Percentiles rank a stretch among this genome's conserved stretches.
Evolutionary conservation across 2,329 filamentous ascomycete genomes (phyloP).

Genomic region (Lachnellula willkommii): DNA sequence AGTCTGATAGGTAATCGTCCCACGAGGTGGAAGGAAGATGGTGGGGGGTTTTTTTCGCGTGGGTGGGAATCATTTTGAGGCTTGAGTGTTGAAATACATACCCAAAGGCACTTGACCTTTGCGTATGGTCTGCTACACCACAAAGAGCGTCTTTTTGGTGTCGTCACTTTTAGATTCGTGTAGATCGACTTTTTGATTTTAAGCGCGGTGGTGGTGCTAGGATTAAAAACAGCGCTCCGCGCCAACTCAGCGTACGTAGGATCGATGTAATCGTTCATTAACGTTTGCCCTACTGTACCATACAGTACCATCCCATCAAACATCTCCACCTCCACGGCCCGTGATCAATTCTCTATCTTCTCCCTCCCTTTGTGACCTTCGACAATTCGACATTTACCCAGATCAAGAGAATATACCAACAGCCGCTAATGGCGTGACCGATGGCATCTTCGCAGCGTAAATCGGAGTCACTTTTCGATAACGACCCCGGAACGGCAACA

Average conservation of each 20-base stretch:
- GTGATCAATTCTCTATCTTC: not conserved
- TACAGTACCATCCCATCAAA: not conserved
- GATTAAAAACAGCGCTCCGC: too few species aligned
- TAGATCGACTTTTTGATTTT: not conserved
- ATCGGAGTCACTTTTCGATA: constrained; percentile 13
- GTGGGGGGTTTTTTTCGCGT: too few species aligned
- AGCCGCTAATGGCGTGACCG: constrained; percentile 12
- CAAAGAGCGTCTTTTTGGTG: not conserved
- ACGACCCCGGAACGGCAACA: constrained; percentile 9
- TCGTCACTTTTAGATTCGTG: not conserved
- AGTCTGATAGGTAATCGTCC: too few species aligned
- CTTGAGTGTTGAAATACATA: too few species aligned
- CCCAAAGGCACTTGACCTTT: too few species aligned
- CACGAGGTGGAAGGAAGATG: too few species aligned
- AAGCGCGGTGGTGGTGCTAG: too few species aligned
- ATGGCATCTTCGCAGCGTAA: constrained; percentile 15
- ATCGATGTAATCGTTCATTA: too few species aligned
- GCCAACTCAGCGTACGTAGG: too few species aligned
- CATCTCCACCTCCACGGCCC: not conserved
- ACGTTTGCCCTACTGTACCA: not conserved
- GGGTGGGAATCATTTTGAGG: too few species aligned
- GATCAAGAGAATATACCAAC: not conserved
- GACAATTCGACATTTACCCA: not conserved
- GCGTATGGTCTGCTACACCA: too few species aligned
- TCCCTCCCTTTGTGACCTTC: too few species aligned